Evolutionary conservation across 2,329 filamentous ascomycete genomes (phyloP), one percentile per base, ranked within the genome.

Genomic region (Aaosphaeria arxii): DNA sequence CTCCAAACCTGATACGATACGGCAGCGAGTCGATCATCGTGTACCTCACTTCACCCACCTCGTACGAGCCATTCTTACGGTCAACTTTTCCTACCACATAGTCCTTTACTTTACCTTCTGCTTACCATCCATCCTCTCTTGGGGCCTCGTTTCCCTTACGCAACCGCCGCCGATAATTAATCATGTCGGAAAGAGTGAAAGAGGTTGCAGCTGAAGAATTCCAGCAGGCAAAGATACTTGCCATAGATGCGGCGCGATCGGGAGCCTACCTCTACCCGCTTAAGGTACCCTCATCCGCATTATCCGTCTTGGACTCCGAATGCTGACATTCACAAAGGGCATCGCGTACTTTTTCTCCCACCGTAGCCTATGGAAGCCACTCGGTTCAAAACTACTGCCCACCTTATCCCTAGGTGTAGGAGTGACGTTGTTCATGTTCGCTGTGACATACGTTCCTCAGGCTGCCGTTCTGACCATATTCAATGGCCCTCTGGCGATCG

Each of bases 201-300:
- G 73, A 79, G 45, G 77, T 80, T 28, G 79, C 79, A 13, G 64
- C 82, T 54, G 85, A 91, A 56, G 91, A 96, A 64, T 85, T 85
- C 48, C 77, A 82, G 51, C 83, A 85, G 54, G 81, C 88, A 47
- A 83, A 77, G 56, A 71, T 71, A 11, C 75, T 91, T 35, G 78
- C 89, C 39, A 72, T 78, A 38, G 83, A 89, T 61, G 88, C 89
- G 31, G 82, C 85, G 44, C 83, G 78, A 59, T 95, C 90, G 54
- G 83, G 84, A 43, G 83, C 91, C 28, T 96, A 94, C 66, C 71
- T 95, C 54, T 96, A 96, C 71, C 92, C 92, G 29, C 78, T 96
- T 71, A 91, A 82, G 69, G 82, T 80, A 67, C 48, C 61, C 17
- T 24, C 17, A 24, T 24, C 17, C 17, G 17, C 17, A 24, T 24